Evolutionary conservation across 192 early-diverging fungal genomes (phyloP).

Genomic region (Linnemannia hyalina): DNA sequence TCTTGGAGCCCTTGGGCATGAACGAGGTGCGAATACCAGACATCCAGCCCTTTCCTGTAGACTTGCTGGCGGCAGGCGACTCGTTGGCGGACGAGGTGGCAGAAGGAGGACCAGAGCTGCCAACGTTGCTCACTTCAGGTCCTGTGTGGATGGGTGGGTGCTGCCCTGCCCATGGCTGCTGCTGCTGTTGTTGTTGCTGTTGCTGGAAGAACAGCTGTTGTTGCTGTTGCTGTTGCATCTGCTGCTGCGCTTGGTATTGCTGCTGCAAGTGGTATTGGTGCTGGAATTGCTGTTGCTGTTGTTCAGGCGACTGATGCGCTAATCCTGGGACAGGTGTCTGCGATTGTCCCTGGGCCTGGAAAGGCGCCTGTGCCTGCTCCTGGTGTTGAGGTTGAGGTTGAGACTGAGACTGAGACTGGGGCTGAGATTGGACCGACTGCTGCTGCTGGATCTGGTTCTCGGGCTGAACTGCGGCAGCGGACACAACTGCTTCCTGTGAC

Average conservation of each 20-base stretch:
- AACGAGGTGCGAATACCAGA: constrained; percentile 29
- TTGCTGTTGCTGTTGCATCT: constrained; percentile 21
- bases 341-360: constrained; percentile 2
- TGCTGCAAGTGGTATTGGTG: constrained; percentile 3
- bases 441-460: not conserved
- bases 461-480: not conserved
- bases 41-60: constrained; percentile 34
- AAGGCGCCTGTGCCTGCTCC: not conserved
- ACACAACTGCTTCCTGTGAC: not conserved
- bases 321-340: not conserved
- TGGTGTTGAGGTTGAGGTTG: constrained; percentile 11
- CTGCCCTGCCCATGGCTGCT: constrained; percentile 15
- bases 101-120: constrained; percentile 15
- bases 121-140: constrained; percentile 4
- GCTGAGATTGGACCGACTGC: not conserved
- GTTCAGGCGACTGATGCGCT: constrained; percentile 18
- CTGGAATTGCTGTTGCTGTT: constrained; percentile 8
- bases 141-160: constrained; percentile 29
- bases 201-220: constrained; percentile 11
- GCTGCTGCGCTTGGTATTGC: constrained; percentile 25
- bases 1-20: constrained; percentile 28
- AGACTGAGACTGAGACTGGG: not conserved
- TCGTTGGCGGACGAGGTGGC: constrained; percentile 23
- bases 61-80: constrained; percentile 17
- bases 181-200: constrained; percentile 24